A percentile compares a stretch with the other conserved stretches of the same genome.
These are phyloP conservation scores for Trichoderma virens DNA, from an alignment of 495 filamentous ascomycete species.

Conservation along the genomic window DNA sequence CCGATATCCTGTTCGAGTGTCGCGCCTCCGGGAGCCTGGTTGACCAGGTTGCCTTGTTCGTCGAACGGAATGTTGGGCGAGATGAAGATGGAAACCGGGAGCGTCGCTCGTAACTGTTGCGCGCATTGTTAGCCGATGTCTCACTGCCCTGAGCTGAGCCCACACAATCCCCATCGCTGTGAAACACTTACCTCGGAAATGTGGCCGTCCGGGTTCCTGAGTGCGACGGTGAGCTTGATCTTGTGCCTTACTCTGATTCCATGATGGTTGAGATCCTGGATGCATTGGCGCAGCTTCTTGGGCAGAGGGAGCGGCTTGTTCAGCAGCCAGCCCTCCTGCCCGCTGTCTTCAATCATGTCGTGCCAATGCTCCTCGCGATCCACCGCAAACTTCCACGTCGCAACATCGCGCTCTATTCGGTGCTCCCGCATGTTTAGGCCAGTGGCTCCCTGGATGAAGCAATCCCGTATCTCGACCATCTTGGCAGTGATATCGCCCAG, in stretches of 20 bases:
- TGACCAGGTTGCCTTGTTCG: conserved; percentile 63
- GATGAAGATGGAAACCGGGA: conserved; percentile 86
- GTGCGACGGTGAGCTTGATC: conserved; percentile 73
- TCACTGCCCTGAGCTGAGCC: neutral
- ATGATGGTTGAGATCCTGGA: conserved; percentile 77
- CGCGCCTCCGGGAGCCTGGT: conserved; percentile 37
- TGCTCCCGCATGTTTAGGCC: conserved; percentile 47
- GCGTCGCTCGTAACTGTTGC: conserved; percentile 64
- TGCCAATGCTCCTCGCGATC: conserved; percentile 50
- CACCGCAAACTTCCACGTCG: conserved; percentile 54
- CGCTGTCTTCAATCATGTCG: conserved; percentile 62
- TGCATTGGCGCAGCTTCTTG: conserved; percentile 64
- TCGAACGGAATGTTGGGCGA: conserved; percentile 83
- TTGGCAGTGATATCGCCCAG: conserved; percentile 69
- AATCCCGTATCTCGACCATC: conserved; percentile 70
- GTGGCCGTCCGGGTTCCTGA: conserved; percentile 91
- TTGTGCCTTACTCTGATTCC: conserved; percentile 86
- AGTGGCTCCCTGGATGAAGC: conserved; percentile 43
- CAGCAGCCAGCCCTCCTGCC: conserved; percentile 68
- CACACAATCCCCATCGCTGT: neutral
- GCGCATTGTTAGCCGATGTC: conserved; percentile 13
- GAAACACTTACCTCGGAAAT: conserved; percentile 62
- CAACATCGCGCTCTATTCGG: conserved; percentile 54
- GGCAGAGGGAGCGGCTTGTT: conserved; percentile 63
- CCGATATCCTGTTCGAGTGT: conserved; percentile 25